These are phyloP conservation scores for Reutealis trisperma DNA, from an alignment of 345 rosid genomes.

Conservation along the genomic window DNA sequence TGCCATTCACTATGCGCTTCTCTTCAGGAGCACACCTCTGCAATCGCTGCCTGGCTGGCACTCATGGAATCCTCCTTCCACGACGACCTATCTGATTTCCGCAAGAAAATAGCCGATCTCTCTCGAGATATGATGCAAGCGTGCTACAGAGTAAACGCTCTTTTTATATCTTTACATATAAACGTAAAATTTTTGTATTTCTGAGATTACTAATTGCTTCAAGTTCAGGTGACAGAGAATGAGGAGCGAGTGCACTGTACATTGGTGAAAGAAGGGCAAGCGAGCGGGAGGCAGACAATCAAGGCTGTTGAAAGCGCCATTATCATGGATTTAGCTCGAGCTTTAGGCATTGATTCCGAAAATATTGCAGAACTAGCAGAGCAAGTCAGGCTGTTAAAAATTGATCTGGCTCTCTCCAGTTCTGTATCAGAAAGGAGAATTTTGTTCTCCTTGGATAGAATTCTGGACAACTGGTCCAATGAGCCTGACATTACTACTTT, in stretches of 20 bases:
- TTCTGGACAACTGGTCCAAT: slow-evolving; percentile 32
- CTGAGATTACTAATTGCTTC: neutral
- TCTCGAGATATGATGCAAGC: slow-evolving; percentile 44
- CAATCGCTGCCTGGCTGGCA: slow-evolving; percentile 29
- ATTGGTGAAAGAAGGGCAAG: slow-evolving; percentile 41
- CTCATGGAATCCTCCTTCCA: slow-evolving; percentile 22
- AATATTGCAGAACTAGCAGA: slow-evolving; percentile 27
- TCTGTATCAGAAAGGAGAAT: slow-evolving; percentile 28
- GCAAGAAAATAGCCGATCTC: slow-evolving; percentile 39
- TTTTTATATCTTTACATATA: too few relatives aligned
- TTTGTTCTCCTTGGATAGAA: slow-evolving; percentile 31
- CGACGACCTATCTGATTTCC: slow-evolving; percentile 31
- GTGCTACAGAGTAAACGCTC: slow-evolving; percentile 27
- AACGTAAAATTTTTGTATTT: too few relatives aligned
- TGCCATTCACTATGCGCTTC: slow-evolving; percentile 32
- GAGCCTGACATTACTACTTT: slow-evolving; percentile 16
- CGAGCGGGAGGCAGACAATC: slow-evolving; percentile 23
- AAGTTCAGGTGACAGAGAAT: slow-evolving; percentile 40
- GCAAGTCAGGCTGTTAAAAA: slow-evolving; percentile 39
- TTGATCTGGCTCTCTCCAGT: slow-evolving; percentile 22
- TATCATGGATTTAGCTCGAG: slow-evolving; percentile 47
- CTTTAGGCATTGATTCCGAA: slow-evolving; percentile 37
- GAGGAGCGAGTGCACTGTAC: slow-evolving; percentile 42
- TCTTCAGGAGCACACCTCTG: slow-evolving; percentile 28
- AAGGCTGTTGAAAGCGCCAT: slow-evolving; percentile 47